Percentiles rank a stretch among this genome's conserved stretches.
Conservation (phyloP, 2,329 filamentous ascomycete genomes). For the Colletotrichum sp. region DNA sequence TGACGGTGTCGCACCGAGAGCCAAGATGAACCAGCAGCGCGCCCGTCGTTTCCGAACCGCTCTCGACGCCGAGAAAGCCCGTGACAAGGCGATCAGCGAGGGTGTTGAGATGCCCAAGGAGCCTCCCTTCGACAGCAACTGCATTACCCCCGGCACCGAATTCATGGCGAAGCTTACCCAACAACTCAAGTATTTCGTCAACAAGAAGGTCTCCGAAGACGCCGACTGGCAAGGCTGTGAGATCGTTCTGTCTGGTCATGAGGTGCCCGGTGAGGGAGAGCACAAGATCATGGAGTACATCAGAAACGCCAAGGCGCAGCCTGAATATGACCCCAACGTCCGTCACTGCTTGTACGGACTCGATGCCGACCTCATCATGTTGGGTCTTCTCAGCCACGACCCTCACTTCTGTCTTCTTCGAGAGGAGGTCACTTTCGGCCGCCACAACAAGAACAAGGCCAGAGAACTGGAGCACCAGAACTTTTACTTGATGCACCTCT, state of each 20-base stretch:
- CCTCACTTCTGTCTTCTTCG: conserved; percentile 96
- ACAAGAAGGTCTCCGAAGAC: conserved; percentile 97
- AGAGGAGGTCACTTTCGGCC: conserved; percentile 97
- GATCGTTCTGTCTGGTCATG: conserved; percentile 94
- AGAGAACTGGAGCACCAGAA: conserved; percentile 99
- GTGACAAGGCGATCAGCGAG: conserved; percentile 89
- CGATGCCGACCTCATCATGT: conserved; percentile 98
- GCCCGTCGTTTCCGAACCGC: conserved; percentile 94
- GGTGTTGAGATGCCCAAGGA: conserved; percentile 94
- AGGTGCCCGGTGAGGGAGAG: conserved; percentile 96
- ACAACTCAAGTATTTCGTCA: conserved; percentile 97
- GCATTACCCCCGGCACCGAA: conserved; percentile 95
- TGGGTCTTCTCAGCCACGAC: conserved; percentile 95
- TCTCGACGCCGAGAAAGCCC: conserved; percentile 85
- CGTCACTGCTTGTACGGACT: conserved; percentile 97
- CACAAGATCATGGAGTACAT: conserved; percentile 99
- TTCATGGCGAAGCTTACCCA: conserved; percentile 97
- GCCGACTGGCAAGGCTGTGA: conserved; percentile 97
- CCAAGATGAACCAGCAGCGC: conserved; percentile 99
- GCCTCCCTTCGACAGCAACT: conserved; percentile 97
- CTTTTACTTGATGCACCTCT: conserved; percentile 96
- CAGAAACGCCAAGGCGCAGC: conserved; percentile 93
- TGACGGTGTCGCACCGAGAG: conserved; percentile 94
- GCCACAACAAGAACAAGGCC: conserved; percentile 84
- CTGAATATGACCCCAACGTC: conserved; percentile 88